Evolutionary conservation across 1,284 basidiomycete genomes (phyloP).

Genomic region (Ustilago lituana): DNA sequence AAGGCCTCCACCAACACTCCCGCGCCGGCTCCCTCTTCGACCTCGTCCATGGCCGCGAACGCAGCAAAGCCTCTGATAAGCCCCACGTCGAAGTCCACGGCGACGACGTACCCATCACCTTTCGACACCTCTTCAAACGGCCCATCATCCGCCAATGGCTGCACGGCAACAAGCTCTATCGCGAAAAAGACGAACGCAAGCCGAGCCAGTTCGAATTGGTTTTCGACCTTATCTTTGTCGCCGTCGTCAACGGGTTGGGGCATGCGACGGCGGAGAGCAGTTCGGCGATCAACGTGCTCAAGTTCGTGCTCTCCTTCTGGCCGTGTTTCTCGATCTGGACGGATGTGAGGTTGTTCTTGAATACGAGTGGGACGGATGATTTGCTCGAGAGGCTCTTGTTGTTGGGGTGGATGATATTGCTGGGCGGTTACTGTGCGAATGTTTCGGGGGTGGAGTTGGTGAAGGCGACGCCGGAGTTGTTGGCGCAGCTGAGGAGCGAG

Average conservation of each 20-base stretch:
- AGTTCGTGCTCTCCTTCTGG: constrained; percentile 65
- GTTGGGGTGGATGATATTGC: constrained; percentile 63
- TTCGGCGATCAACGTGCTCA: constrained; percentile 59
- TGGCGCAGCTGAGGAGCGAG: constrained; percentile 14
- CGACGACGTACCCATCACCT: constrained; percentile 55
- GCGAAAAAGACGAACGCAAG: constrained; percentile 61
- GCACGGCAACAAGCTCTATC: constrained; percentile 59
- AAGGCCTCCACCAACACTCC: constrained; percentile 14
- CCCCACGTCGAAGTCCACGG: constrained; percentile 46
- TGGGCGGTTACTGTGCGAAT: constrained; percentile 64
- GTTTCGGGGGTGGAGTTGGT: constrained; percentile 49
- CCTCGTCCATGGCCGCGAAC: constrained; percentile 26
- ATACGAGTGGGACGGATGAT: constrained; percentile 65
- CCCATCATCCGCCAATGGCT: constrained; percentile 67
- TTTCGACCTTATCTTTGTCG: constrained; percentile 65
- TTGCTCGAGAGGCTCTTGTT: constrained; percentile 59
- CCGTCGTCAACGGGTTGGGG: constrained; percentile 54
- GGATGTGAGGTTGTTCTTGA: constrained; percentile 61
- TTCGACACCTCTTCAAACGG: constrained; percentile 60
- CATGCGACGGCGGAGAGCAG: constrained; percentile 59
- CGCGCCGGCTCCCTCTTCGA: constrained; percentile 33
- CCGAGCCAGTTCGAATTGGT: constrained; percentile 66
- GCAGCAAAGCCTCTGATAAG: constrained; percentile 12
- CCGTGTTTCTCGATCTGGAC: constrained; percentile 62
- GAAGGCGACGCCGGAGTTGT: constrained; percentile 29